Evolutionary conservation across 805 yeast genomes (phyloP), one percentile per base, ranked within the genome.

Genomic region (Kodamaea laetipori): DNA sequence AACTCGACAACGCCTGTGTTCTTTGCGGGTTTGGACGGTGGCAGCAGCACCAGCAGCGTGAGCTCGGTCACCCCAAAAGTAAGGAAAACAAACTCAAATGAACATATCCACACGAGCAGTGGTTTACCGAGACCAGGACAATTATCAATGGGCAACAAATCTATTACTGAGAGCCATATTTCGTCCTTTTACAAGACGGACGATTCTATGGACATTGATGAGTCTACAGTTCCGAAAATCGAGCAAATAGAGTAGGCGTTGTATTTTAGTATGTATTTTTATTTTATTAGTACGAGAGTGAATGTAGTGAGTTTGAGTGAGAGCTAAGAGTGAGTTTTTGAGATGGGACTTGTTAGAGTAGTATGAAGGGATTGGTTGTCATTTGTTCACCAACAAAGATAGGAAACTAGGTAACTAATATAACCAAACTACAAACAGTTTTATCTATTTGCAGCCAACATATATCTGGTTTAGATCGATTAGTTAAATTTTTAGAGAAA

Each of bases 151-250:
- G 53, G 50, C 32, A 60, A 51, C 31, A 53, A 71, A 43, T 67
- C 72, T 6, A 61, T 51, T 13, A 69, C 73, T 3, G 74, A 67
- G 34, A 63, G 68, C 47, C 54, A 53, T 6, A 49, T 63, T 25
- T 43, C 47, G 24, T 43, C 46, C 33, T 24, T 40, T 15, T 27
- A 32, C 38, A 51, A 37, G 9, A 19, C 44, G 9, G 44, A 28
- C 6, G 50, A 47, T n/a, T 26, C 48, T 6, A 53, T 54, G 54
- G 59, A 56, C 17, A 30, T 52, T 5, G 60, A 56, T 18, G 43
- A 40, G 23, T 32, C 41, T 30, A 30, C 15, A 13, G 34, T 44
- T 18, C 50, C 56, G 11, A 53, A 47, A 44, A 50, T 55, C 19
- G 58, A 55, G 34, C 41, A 48, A 8, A 35, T 53, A 23, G 54